Conservation (phyloP, 257 asterid genomes). For the Solanum sejunctum region DNA sequence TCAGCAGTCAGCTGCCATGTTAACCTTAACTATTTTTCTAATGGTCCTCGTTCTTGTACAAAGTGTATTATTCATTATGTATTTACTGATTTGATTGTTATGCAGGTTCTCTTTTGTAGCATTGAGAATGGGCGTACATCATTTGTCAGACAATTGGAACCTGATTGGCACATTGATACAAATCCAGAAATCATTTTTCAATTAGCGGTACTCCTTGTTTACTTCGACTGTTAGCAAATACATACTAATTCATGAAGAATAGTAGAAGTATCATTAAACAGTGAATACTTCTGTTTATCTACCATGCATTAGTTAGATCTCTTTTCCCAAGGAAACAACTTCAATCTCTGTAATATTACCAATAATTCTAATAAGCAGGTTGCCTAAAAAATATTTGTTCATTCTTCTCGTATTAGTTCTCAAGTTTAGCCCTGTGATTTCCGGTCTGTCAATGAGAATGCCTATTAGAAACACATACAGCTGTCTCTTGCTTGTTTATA, state of each 20-base stretch:
- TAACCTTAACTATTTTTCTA: not conserved
- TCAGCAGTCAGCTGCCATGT: not conserved
- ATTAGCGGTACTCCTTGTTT: slow-evolving; percentile 49
- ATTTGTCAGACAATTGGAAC: slow-evolving; percentile 92
- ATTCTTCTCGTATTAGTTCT: not conserved
- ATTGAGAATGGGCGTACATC: slow-evolving; percentile 74
- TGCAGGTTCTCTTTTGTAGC: slow-evolving; percentile 95
- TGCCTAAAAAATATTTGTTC: not conserved
- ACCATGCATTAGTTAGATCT: not conserved
- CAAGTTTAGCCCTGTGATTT: not conserved
- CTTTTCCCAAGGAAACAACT: not conserved
- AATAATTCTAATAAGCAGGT: not conserved
- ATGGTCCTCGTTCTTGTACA: not conserved
- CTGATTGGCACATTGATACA: slow-evolving; percentile 97
- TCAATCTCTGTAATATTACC: not conserved
- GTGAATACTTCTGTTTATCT: not conserved
- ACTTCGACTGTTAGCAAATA: not conserved
- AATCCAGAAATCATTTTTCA: slow-evolving; percentile 67
- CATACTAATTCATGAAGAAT: not conserved
- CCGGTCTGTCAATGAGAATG: not conserved
- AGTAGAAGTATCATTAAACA: not conserved
- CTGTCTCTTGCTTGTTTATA: not conserved
- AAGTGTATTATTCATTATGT: not conserved
- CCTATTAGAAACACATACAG: not conserved
- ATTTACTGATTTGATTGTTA: not conserved